A percentile compares a stretch with the other conserved stretches of the same genome.
These are phyloP conservation scores for Ustilaginoidea virens DNA, from an alignment of 2,329 filamentous ascomycete genomes.

Conservation along the genomic window DNA sequence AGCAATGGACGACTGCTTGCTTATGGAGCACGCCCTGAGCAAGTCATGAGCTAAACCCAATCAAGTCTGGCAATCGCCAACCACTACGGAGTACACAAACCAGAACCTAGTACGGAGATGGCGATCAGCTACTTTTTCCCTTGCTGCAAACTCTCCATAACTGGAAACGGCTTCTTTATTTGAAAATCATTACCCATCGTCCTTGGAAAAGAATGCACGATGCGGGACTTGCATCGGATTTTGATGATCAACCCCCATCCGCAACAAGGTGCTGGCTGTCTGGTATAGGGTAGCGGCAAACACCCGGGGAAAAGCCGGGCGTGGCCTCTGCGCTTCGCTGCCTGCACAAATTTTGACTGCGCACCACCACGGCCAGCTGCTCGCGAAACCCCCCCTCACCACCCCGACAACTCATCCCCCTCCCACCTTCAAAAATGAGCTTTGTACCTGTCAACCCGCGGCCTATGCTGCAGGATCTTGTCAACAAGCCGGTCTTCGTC, in stretches of 20 bases:
- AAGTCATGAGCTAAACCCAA: background rate
- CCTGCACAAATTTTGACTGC: slow-evolving; percentile 1
- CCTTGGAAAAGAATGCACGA: too few relatives aligned
- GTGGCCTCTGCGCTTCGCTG: too few relatives aligned
- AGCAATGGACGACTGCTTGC: too few relatives aligned
- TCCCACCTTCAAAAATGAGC: slow-evolving; percentile 16
- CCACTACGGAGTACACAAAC: too few relatives aligned
- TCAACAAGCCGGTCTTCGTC: slow-evolving; percentile 82
- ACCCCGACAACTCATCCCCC: background rate
- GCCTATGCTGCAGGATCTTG: slow-evolving; percentile 85
- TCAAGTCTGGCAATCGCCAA: background rate
- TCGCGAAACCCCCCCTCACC: background rate
- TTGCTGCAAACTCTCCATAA: too few relatives aligned
- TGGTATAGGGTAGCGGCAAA: slow-evolving; percentile 1
- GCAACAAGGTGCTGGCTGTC: too few relatives aligned
- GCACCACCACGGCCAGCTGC: background rate
- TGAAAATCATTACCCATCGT: too few relatives aligned
- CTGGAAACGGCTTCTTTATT: too few relatives aligned
- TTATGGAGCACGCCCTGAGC: too few relatives aligned
- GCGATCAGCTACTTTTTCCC: too few relatives aligned
- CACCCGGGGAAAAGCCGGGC: slow-evolving; percentile 5
- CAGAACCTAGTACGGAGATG: background rate
- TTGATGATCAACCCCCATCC: too few relatives aligned
- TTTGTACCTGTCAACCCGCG: slow-evolving; percentile 94
- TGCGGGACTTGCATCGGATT: too few relatives aligned